Conservation (phyloP, 1,284 basidiomycete genomes). For the Marasmius sp. region DNA sequence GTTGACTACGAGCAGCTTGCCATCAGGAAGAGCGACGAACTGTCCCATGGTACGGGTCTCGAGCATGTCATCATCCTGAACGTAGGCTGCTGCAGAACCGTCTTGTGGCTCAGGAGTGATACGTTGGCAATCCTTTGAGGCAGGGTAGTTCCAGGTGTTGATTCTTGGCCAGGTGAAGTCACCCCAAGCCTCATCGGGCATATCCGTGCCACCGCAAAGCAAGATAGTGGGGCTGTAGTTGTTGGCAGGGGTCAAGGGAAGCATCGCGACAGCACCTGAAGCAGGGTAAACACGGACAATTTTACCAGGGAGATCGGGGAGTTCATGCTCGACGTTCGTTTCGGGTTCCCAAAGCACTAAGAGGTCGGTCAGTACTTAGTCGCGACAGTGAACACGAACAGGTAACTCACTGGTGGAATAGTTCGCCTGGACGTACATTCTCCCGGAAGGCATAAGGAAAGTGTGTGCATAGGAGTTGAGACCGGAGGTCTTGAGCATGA, state of each 20-base stretch:
- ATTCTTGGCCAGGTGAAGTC: slow-evolving; percentile 57
- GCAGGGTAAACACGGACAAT: slow-evolving; percentile 37
- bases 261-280: slow-evolving; percentile 78
- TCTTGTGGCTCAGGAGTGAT: slow-evolving; percentile 14
- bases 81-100: slow-evolving; percentile 26
- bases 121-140: slow-evolving; percentile 58
- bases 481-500: slow-evolving; percentile 82
- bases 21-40: slow-evolving; percentile 69
- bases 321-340: slow-evolving; percentile 49
- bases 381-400: slow-evolving; percentile 14
- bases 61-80: slow-evolving; percentile 75
- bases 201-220: slow-evolving; percentile 78
- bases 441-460: slow-evolving; percentile 84
- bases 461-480: slow-evolving; percentile 89
- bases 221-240: slow-evolving; percentile 77
- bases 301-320: slow-evolving; percentile 50
- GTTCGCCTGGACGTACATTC: slow-evolving; percentile 85
- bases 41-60: slow-evolving; percentile 79
- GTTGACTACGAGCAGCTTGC: slow-evolving; percentile 65
- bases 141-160: slow-evolving; percentile 62
- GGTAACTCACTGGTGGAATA: slow-evolving; percentile 63
- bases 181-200: slow-evolving; percentile 59
- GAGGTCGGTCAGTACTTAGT: neutral
- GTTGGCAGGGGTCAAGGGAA: slow-evolving; percentile 80
- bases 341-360: slow-evolving; percentile 32